Evolutionary conservation across 768 basidiomycete genomes (phyloP), one percentile per base, ranked within the genome.

Genomic region (Rickenella mellea): DNA sequence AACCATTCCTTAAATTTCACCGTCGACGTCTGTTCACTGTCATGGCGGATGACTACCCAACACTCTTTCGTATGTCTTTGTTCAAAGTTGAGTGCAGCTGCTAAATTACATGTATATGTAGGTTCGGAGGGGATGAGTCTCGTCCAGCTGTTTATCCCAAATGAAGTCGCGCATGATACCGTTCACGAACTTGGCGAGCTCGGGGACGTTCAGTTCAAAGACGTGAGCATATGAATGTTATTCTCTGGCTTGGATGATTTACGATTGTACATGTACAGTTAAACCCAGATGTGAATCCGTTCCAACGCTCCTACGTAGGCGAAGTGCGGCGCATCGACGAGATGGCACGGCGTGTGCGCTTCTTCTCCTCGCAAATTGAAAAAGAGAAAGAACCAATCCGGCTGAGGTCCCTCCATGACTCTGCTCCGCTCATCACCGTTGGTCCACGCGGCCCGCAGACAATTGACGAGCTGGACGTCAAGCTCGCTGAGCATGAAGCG

Each of bases 101-200:
- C 39, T 42, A 51, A 47, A 54, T 31, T 5, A 41, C 41, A 45
- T 30, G 6, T 19, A 42, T 32, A 11, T 29, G 22, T 41, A 96
- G 92, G 88, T 44, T 97, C 93, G 74, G 93, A 96, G 68, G 76
- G 80, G 70, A 97, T 97, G 93, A 94, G 91, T 72, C 70, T 93
- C 66, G 86, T 94, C 49, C 91, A 97, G 71, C 80, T 99, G 55
- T 93, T 91, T 59, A 85, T 97, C 52, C 96, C 94, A 32, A 84
- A 87, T 28, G 96, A 99, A 72, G 90, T 94, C 47, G 90, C 93
- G 22, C 96, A 99, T 62, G 91, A 97, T 58, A 89, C 94, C 36
- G 89, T 97, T 47, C 81, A 85, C 40, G 91, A 94, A 59, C 78
- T 99, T 14, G 96, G 90, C 51, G 91, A 96, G 62, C 78, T 97